phyloP scores from a whole-genome alignment of 306 rosid species.

The Rubus parviflorus region DNA sequence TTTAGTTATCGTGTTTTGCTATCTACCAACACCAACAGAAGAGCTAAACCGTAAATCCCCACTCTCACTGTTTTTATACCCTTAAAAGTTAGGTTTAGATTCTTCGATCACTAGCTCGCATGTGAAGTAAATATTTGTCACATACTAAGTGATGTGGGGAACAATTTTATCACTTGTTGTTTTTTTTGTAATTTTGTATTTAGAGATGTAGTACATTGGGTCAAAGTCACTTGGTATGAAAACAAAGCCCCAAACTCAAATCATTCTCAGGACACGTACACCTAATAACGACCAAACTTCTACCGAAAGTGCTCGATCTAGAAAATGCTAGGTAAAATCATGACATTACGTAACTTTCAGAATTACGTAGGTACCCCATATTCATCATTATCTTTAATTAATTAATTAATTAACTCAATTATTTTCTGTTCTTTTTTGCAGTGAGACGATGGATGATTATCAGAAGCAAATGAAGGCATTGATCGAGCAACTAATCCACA shows the following conservation, averaged over 20 bases:
- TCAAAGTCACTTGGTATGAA: not conserved
- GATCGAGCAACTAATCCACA: constrained; percentile 40
- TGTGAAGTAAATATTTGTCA: no score
- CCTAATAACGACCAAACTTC: not conserved
- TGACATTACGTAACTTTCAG: not conserved
- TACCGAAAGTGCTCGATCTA: not conserved
- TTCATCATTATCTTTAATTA: not conserved
- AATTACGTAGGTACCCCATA: not conserved
- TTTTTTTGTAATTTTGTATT: not conserved
- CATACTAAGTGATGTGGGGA: no score
- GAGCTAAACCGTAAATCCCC: no score
- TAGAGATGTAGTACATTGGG: not conserved
- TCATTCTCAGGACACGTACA: not conserved
- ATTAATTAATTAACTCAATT: not conserved
- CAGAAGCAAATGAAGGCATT: constrained; percentile 54
- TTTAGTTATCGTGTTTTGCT: no score
- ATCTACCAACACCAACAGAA: no score
- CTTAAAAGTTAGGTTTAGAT: no score
- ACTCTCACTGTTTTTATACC: no score
- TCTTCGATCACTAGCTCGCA: no score
- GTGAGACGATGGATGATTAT: constrained; percentile 52
- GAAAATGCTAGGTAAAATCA: not conserved
- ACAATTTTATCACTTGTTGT: not conserved
- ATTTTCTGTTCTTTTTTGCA: not conserved
- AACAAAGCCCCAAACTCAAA: not conserved